Base-by-base conservation (phyloP, 139 green algal genomes). In the Chlamydomonas sphaeroides region DNA sequence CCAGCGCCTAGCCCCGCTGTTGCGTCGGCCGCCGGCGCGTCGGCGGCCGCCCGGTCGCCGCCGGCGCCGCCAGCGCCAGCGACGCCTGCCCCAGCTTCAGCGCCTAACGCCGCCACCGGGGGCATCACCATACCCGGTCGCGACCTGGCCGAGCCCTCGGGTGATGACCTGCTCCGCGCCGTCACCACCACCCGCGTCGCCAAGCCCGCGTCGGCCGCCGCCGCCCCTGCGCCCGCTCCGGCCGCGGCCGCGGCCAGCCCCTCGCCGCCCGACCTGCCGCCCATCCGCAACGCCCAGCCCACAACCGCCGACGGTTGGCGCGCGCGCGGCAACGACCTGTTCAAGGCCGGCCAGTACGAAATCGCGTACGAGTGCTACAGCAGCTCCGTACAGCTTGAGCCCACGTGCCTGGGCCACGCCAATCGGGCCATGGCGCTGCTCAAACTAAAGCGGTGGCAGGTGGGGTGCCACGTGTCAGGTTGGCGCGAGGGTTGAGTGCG, bases 361-460 rank as follows among this genome's bases (percentile, higher is more conserved):
- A 76, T 90, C 39, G 94, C 94, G 1, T 61, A 78, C 23, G 80
- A 88, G 41, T 92, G 88, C 82, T 96, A 96, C 84, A 88, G 61
- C 5, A 59, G 75, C 41, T 92, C 87, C 80, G 74, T 95, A 17
- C 77, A 79, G 14, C 30, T 89, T 20, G 48, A 90, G 53, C 87
- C 90, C 28, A 91, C 75, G 15, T 88, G 79, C 63, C 42, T 92
- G n/a, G 90, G 88, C 1, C 86, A 90, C 42, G 91, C 91, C 65
- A 97, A 97, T 83, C 81, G 93, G 2, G 93, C 93, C 42, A 92
- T 96, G 87, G 91, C 90, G 3, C 30, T 71, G 25, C 88, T 97
- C 5, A 95, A 94, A 83, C 72, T 79, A 30, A 25, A n/a, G 2
- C 53, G 68, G 33, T 84, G 77, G 77, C 65, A 75, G 76, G 76